Conservation (phyloP, 805 yeast species). For the Teunomyces kruisii region DNA sequence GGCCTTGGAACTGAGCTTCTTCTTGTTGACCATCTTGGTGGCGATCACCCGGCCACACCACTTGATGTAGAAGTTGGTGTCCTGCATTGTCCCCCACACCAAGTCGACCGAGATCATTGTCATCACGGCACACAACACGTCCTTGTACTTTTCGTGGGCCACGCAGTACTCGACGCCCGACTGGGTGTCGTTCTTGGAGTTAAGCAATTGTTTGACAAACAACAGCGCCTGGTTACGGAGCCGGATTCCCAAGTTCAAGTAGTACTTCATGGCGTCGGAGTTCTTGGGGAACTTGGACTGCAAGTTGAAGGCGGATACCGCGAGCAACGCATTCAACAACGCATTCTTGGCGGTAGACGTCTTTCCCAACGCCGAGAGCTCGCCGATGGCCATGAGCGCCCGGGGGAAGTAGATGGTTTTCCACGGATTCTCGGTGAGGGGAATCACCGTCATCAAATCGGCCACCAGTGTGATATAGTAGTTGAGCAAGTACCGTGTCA, state of each 20-base stretch:
- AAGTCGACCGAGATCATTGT: constrained; percentile 87
- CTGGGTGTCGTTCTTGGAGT: constrained; percentile 29
- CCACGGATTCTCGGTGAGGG: constrained; percentile 82
- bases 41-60: constrained; percentile 76
- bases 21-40: constrained; percentile 62
- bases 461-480: constrained; percentile 77
- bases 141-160: constrained; percentile 70
- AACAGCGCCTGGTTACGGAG: constrained; percentile 72
- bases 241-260: constrained; percentile 69
- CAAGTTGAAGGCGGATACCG: constrained; percentile 78
- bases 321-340: constrained; percentile 71
- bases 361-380: constrained; percentile 67
- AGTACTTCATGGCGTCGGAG: constrained; percentile 65
- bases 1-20: constrained; percentile 73
- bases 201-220: constrained; percentile 58
- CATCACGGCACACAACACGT: constrained; percentile 75
- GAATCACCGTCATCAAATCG: constrained; percentile 72
- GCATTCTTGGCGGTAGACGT: constrained; percentile 79
- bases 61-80: constrained; percentile 70
- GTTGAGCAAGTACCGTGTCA: constrained; percentile 68
- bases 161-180: constrained; percentile 46
- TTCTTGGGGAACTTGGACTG: constrained; percentile 70
- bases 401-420: constrained; percentile 81
- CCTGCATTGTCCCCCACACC: constrained; percentile 89
- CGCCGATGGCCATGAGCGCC: constrained; percentile 81